A percentile compares a stretch with the other conserved stretches of the same genome.
These are phyloP conservation scores for Saccharomycopsis crataegensis DNA, from an alignment of 1,139 yeast genomes.

Conservation along the genomic window DNA sequence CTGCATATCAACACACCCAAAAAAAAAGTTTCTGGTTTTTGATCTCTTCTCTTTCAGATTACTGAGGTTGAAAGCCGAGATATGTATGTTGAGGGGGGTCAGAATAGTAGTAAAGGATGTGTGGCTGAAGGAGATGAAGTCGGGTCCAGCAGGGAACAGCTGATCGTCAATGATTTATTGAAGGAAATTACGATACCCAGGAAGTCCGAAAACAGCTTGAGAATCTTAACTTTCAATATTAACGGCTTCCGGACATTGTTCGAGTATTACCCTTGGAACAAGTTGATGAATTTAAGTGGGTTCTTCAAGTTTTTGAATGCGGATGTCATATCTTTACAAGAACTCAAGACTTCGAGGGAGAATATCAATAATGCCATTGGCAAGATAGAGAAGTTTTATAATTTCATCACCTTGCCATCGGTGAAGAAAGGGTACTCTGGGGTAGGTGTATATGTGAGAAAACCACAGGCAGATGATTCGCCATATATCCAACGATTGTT, in stretches of 20 bases:
- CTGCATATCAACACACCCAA: too few relatives aligned
- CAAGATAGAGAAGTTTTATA: slow-evolving; percentile 46
- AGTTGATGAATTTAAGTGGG: slow-evolving; percentile 38
- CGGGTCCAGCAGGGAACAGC: background rate
- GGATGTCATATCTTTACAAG: slow-evolving; percentile 80
- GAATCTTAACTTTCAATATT: slow-evolving; percentile 62
- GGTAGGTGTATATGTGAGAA: slow-evolving; percentile 73
- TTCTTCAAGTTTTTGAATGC: slow-evolving; percentile 54
- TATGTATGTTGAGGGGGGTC: too few relatives aligned
- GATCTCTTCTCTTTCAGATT: too few relatives aligned
- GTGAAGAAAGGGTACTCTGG: slow-evolving; percentile 81
- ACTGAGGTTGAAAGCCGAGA: too few relatives aligned
- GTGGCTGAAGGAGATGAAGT: background rate
- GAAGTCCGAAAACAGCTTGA: background rate
- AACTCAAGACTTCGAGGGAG: slow-evolving; percentile 57
- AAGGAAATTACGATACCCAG: background rate
- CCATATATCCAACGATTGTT: slow-evolving; percentile 32
- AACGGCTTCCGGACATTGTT: slow-evolving; percentile 77
- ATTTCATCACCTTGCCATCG: slow-evolving; percentile 65
- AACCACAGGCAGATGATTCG: slow-evolving; percentile 37
- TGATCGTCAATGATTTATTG: background rate
- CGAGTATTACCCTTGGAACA: slow-evolving; percentile 79
- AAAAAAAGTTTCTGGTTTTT: too few relatives aligned
- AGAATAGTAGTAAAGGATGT: background rate
- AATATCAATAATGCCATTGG: slow-evolving; percentile 47